Base-by-base conservation (phyloP, 208 protist genomes). In the Leishmania aethiopica region DNA sequence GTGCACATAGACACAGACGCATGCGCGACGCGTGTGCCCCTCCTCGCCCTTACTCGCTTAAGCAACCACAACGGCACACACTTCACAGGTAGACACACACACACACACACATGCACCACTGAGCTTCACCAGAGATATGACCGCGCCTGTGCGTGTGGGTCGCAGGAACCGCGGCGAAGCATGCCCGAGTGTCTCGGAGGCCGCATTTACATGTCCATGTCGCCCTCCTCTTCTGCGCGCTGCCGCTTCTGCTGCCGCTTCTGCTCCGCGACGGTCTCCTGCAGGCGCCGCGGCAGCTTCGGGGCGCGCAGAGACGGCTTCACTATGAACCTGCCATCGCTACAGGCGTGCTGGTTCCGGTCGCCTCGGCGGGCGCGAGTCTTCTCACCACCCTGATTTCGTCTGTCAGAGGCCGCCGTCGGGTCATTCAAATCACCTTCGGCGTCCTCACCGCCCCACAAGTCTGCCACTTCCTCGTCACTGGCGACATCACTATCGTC, bases 241-340 rank as follows among this genome's bases (percentile, higher is more conserved):
- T 71, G 59, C 19, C 86, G 86, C 79, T 90, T 90, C 59, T 82
- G 60, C 73, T 81, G 57, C 22, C 55, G 75, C 45, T 83, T 66
- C 37, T 83, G 57, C 62, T 81, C 74, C 47, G 53, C 49, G 13
- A 89, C 76, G 10, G 80, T 76, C 74, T 88, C 79, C 60, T 74
- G 82, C 13, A 96, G 81, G 25, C 80, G 75, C 75, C 90, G 90
- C 57, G 93, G 93, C 73, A 95, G 75, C 81, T 84, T 86, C 19
- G 93, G 93, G 6, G 91, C 93, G 3, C 88, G 89, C 69, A 91
- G 75, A 64, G 86, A 82, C 7, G 85, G 62, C 13, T 86, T 79
- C 13, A 95, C 90, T 32, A 87, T 83, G 76, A 96, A 96, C 32
- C 91, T 90, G 22, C 77, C 74, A 42, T 91, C 80, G 2, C 35